phyloP scores from a whole-genome alignment of 2,329 filamentous ascomycete genomes.

The Colletotrichum tabaci region DNA sequence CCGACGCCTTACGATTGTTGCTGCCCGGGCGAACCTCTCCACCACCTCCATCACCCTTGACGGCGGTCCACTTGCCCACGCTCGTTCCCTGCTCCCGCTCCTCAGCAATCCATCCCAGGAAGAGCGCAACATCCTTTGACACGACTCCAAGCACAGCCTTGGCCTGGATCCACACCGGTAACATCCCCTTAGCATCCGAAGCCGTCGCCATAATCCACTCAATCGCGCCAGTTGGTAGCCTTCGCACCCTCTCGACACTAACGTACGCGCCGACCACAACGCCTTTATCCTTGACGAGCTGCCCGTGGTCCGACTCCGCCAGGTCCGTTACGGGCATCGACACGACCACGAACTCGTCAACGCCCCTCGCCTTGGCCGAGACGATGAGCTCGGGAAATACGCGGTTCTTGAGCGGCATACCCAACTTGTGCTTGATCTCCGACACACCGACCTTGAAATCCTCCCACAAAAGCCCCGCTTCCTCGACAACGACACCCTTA shows the following conservation, averaged over 20 bases:
- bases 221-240: conserved; percentile 61
- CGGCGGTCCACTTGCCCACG: conserved; percentile 40
- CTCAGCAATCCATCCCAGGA: conserved; percentile 72
- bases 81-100: conserved; percentile 54
- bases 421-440: conserved; percentile 77
- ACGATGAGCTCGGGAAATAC: conserved; percentile 78
- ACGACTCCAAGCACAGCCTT: conserved; percentile 73
- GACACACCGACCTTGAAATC: conserved; percentile 66
- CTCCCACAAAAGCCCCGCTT: conserved; percentile 60
- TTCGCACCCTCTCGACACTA: conserved; percentile 74
- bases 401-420: conserved; percentile 70
- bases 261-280: conserved; percentile 73
- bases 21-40: conserved; percentile 14
- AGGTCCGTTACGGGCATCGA: conserved; percentile 68
- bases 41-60: conserved; percentile 32
- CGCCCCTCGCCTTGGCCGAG: conserved; percentile 60
- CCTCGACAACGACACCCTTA: conserved; percentile 54
- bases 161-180: conserved; percentile 78
- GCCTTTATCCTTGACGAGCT: conserved; percentile 58
- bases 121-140: conserved; percentile 80
- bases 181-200: conserved; percentile 76
- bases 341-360: conserved; percentile 68
- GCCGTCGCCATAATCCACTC: conserved; percentile 87
- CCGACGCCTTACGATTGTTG: conserved; percentile 19
- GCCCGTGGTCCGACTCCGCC: conserved; percentile 49